Evolutionary conservation across 305 asterid genomes (phyloP), one percentile per base, ranked within the genome.

Genomic region (Vinca major): DNA sequence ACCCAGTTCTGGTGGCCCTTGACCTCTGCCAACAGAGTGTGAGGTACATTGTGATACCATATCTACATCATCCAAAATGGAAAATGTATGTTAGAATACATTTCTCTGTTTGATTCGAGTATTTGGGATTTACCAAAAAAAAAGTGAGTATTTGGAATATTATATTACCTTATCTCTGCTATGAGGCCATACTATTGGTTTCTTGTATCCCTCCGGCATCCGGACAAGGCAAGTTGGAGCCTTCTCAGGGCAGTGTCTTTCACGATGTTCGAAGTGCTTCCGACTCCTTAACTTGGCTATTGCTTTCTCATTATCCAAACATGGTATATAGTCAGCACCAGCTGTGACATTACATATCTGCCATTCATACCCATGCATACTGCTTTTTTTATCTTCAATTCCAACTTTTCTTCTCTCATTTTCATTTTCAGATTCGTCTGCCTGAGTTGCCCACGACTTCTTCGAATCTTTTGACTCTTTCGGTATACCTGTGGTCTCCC

Each of bases 1-100:
- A 91, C 87, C 97, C 95, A 89, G 72, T 91, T 91, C 78, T 91
- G 95, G 62, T 91, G 96, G 61, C 97, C 96, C 80, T 91, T 91
- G 55, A 82, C 86, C 71, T 89, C 83, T 61, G 95, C 96, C 78
- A 89, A 75, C 73, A 73, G 74, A 54, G 83, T 82, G 80, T 86
- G 91, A 63, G 97, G 96, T 73, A 91, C 92, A 67, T 91, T 88
- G 62, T 69, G 78, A 77, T 87, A 91, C 97, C 97, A 91, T 85
- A 91, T 89, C 97, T 88, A 86, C 75, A 8, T 73, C 54, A 50
- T 16, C 37, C 17, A 33, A 62, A 26, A 63, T 57, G 67, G 39
- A 4, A 56, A 61, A 13, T 33, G 52, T 73, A 12, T 55, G 26
- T 51, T 45, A 21, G 68, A 12, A 41, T 54, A 33, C 44, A 61